A percentile compares a stretch with the other conserved stretches of the same genome.
phyloP scores from a whole-genome alignment of 208 protist genomes.

The Willaertia magna region DNA sequence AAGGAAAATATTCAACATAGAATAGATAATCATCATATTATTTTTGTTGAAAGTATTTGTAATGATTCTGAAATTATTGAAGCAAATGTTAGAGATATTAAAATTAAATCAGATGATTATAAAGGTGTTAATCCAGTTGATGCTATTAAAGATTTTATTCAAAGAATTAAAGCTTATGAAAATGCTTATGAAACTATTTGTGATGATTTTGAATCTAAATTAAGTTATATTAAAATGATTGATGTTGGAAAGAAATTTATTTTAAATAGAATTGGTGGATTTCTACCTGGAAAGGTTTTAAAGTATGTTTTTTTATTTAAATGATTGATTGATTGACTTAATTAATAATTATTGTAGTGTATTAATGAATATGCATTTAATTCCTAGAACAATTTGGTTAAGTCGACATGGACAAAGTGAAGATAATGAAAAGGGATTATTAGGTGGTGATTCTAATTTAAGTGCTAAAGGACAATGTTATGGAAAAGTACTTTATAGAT shows the following conservation, averaged over 20 bases:
- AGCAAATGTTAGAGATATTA: not conserved
- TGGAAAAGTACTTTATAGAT: not conserved
- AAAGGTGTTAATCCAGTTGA: not conserved
- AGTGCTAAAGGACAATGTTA: not conserved
- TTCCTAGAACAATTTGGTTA: not conserved
- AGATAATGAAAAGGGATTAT: not conserved
- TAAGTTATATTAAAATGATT: not conserved
- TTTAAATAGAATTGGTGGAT: constrained; percentile 5
- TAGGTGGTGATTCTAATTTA: not conserved
- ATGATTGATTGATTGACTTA: no score
- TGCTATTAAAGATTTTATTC: not conserved
- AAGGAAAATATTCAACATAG: constrained; percentile 20
- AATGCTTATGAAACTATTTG: not conserved
- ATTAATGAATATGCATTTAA: not conserved
- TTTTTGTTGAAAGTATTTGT: constrained; percentile 11
- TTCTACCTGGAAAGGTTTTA: not conserved
- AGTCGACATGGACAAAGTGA: not conserved
- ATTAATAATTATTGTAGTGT: no score
- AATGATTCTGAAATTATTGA: not conserved
- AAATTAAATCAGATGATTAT: constrained; percentile 4
- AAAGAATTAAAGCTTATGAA: constrained; percentile 1
- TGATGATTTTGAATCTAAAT: not conserved
- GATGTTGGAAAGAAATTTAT: constrained; percentile 3
- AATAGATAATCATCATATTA: not conserved
- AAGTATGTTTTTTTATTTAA: no score